A percentile compares a stretch with the other conserved stretches of the same genome.
Evolutionary conservation across 805 yeast genomes (phyloP).

Genomic region (Suhomyces vadensis): DNA sequence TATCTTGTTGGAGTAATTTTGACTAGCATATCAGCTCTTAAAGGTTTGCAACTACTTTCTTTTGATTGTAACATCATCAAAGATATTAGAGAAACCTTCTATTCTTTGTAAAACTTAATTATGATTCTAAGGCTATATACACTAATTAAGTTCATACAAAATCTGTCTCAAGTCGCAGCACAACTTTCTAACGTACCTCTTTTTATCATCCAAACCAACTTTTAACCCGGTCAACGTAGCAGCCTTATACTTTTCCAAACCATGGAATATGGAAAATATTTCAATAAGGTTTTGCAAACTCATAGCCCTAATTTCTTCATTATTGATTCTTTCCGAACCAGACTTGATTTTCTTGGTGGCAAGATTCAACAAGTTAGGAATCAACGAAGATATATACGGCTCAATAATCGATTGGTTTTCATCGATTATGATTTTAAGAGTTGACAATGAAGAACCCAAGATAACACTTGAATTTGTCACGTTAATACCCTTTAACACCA

Average conservation of each 20-base stretch:
- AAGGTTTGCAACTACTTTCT: no score
- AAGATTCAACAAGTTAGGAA: conserved; percentile 53
- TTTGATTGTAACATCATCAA: no score
- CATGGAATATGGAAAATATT: conserved; percentile 41
- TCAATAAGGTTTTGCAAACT: conserved; percentile 56
- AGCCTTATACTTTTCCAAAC: conserved; percentile 52
- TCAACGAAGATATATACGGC: conserved; percentile 49
- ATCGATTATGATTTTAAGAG: conserved; percentile 52
- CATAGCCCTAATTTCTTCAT: conserved; percentile 53
- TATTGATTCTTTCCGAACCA: conserved; percentile 28
- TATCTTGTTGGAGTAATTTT: no score
- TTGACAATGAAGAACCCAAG: conserved; percentile 59
- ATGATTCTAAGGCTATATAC: neutral
- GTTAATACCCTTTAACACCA: conserved; percentile 64
- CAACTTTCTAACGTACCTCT: conserved; percentile 70
- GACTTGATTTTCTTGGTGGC: conserved; percentile 20
- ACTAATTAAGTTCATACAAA: conserved; percentile 10
- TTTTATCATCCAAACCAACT: conserved; percentile 66
- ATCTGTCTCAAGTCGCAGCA: conserved; percentile 78
- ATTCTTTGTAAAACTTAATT: no score
- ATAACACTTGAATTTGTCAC: conserved; percentile 38
- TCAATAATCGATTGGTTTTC: conserved; percentile 56
- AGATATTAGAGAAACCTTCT: no score
- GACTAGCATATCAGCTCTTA: no score
- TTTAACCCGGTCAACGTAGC: conserved; percentile 50